Percentiles rank a stretch among this genome's conserved stretches.
phyloP scores from a whole-genome alignment of 768 basidiomycete species.

The Xerocomus spinulosus region DNA sequence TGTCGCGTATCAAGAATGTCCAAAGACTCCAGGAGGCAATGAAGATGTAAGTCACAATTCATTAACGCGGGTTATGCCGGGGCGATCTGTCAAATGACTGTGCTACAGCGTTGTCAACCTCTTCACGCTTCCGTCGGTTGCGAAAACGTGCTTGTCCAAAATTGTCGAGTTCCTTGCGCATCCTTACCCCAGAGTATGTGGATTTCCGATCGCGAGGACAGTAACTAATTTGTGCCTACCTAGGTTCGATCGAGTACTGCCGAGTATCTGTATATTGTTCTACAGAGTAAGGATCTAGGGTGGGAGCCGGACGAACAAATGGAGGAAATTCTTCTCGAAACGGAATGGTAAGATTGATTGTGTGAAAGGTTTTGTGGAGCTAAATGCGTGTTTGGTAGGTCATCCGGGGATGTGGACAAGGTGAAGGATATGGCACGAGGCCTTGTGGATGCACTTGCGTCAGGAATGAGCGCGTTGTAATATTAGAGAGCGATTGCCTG shows the following conservation, averaged over 20 bases:
- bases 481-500: background rate
- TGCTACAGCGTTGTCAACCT: constrained; percentile 58
- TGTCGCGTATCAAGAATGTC: constrained; percentile 72
- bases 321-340: constrained; percentile 71
- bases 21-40: constrained; percentile 76
- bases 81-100: constrained; percentile 12
- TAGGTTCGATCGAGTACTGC: constrained; percentile 79
- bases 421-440: constrained; percentile 40
- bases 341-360: constrained; percentile 61
- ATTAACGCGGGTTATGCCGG: constrained; percentile 13
- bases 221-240: constrained; percentile 4
- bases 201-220: constrained; percentile 10
- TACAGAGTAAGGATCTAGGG: constrained; percentile 67
- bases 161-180: constrained; percentile 69
- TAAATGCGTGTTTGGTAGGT: constrained; percentile 39
- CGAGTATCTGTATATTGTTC: constrained; percentile 73
- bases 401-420: constrained; percentile 37
- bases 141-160: constrained; percentile 38
- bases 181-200: constrained; percentile 70
- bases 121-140: constrained; percentile 46
- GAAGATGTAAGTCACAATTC: constrained; percentile 63
- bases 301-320: constrained; percentile 55
- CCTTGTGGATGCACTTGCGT: constrained; percentile 37
- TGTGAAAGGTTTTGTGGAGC: constrained; percentile 19
- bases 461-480: constrained; percentile 26